Evolutionary conservation across 257 asterid species (phyloP), one percentile per base, ranked within the genome.

Genomic region (Anisodus tanguticus): DNA sequence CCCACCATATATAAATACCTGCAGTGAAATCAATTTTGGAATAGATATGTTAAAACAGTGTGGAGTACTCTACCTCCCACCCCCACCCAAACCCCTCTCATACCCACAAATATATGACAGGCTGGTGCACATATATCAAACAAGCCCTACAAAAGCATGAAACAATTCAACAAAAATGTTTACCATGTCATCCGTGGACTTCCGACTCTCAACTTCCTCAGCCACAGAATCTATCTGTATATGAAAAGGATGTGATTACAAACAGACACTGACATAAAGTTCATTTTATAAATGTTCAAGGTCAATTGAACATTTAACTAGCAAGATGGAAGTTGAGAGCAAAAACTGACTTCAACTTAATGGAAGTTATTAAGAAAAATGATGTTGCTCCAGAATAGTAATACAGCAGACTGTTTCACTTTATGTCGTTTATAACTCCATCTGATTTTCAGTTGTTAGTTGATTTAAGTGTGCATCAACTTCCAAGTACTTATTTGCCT

Each of bases 1-100:
- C 45, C 97, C 98, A 86, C 99, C 98, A 86, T 92, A 92, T 83
- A 96, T 89, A 90, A 94, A 93, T 87, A 96, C 97, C 98, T 94
- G 91, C 82, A 62, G 41, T 47, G 47, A 26, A 54, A 76, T 51
- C 22, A 77, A 26, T 77, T 77, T 77, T 1, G 47, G 81, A 26
- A 77, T 77, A 53, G 31, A 49, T 0, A 77, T 77, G 26, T 51
- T 31, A 77, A 31, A 53, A 51, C 15, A 51, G 81, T 15, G 26
- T 31, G 1, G 45, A 22, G 26, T 4, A 76, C 63, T 51, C 81
- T 6, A 9, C 31, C 2, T 8, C 78, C 3, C n/a, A 2, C 71
- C 4, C 49, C 9, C 45, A 1, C 49, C 5, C 49, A 31, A 31
- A 31, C 2, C 7, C 11, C 49, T 0, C 11, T 4, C 47, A 0